A percentile compares a stretch with the other conserved stretches of the same genome.
These are phyloP conservation scores for Penicillium sp. DNA, from an alignment of 2,329 filamentous ascomycete species.

Conservation along the genomic window DNA sequence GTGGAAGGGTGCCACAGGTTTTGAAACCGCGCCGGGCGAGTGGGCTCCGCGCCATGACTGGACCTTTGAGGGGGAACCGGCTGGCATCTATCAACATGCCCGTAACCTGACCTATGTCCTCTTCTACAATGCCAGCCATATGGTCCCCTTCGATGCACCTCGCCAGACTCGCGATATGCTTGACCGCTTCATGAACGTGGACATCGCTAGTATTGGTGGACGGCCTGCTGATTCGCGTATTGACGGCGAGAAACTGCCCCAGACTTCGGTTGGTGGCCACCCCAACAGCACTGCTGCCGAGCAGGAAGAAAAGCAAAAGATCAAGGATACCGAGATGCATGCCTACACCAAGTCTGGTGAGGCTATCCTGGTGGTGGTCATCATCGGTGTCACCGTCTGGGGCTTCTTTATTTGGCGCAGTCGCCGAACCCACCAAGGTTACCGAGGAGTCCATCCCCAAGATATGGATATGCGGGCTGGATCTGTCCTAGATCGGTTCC, in stretches of 20 bases:
- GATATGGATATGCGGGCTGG: constrained; percentile 26
- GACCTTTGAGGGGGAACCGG: constrained; percentile 85
- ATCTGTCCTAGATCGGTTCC: constrained; percentile 52
- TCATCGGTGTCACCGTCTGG: constrained; percentile 71
- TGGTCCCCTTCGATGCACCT: constrained; percentile 95
- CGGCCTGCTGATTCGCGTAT: constrained; percentile 74
- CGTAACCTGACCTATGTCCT: constrained; percentile 94
- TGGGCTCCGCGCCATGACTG: constrained; percentile 92
- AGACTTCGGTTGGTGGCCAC: constrained; percentile 75
- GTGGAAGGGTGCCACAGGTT: constrained; percentile 90
- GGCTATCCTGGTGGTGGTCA: constrained; percentile 78
- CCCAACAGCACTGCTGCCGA: constrained; percentile 68
- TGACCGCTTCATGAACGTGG: constrained; percentile 91
- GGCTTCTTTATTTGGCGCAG: constrained; percentile 68
- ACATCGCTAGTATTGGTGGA: constrained; percentile 86
- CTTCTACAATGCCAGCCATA: constrained; percentile 94
- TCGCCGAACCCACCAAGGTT: constrained; percentile 50
- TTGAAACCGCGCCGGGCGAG: constrained; percentile 81
- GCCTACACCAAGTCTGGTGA: constrained; percentile 88
- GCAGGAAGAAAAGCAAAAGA: constrained; percentile 67
- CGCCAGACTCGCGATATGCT: constrained; percentile 92
- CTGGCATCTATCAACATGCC: constrained; percentile 91
- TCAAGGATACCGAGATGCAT: constrained; percentile 84
- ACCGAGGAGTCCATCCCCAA: constrained; percentile 44
- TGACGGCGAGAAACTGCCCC: constrained; percentile 78